Conservation (phyloP, 805 yeast genomes). For the Clavispora santaluciae region DNA sequence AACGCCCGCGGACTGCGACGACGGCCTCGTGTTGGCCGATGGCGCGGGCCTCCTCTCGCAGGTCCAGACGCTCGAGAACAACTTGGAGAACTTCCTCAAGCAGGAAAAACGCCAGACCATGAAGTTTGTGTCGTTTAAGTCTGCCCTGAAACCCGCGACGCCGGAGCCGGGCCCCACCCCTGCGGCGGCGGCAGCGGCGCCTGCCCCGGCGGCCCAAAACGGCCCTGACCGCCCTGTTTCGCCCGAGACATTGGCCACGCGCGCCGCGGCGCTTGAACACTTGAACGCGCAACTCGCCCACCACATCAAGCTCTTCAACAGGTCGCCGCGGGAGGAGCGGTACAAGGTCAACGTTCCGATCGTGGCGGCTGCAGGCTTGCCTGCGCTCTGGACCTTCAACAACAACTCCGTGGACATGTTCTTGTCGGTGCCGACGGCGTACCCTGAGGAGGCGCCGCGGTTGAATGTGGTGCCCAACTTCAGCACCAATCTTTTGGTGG, state of each 20-base stretch:
- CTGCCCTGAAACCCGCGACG: constrained; percentile 2
- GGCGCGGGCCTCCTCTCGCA: constrained; percentile 53
- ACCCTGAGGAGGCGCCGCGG: constrained; percentile 23
- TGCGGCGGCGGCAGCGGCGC: not conserved
- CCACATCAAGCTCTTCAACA: constrained; percentile 24
- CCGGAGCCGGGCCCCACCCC: constrained; percentile 1
- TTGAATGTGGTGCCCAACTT: constrained; percentile 27
- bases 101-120: constrained; percentile 58
- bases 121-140: constrained; percentile 46
- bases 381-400: constrained; percentile 26
- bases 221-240: constrained; percentile 2
- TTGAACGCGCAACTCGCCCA: constrained; percentile 24
- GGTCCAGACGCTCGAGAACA: constrained; percentile 49
- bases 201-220: not conserved
- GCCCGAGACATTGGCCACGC: constrained; percentile 5
- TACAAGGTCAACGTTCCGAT: constrained; percentile 33
- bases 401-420: constrained; percentile 23
- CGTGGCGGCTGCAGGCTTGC: constrained; percentile 12
- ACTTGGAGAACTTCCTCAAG: constrained; percentile 54
- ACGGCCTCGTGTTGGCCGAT: constrained; percentile 30
- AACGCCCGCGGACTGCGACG: constrained; percentile 21
- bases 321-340: constrained; percentile 20
- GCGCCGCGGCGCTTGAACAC: constrained; percentile 21
- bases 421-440: constrained; percentile 28
- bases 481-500: constrained; percentile 26